These are phyloP conservation scores for Choanephora cucurbitarum DNA, from an alignment of 371 early-diverging fungal species.

Conservation along the genomic window DNA sequence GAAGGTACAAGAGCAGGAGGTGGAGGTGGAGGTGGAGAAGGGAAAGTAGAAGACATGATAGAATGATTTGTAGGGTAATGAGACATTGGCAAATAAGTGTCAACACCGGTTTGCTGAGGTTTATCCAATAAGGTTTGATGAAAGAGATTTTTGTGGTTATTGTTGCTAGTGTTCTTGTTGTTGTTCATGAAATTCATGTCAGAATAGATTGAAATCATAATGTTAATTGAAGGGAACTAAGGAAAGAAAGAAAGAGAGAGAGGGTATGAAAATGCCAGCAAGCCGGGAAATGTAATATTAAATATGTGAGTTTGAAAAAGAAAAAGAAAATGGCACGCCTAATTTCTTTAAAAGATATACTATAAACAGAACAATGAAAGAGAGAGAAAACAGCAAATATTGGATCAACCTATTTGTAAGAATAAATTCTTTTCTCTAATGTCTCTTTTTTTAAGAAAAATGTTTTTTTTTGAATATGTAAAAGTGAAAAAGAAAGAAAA, in stretches of 20 bases:
- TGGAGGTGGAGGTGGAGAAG: not conserved
- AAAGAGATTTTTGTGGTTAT: too few species aligned
- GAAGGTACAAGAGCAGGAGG: not conserved
- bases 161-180: too few species aligned
- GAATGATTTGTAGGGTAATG: too few species aligned
- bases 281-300: not conserved
- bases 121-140: too few species aligned
- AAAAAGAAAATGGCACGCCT: not conserved
- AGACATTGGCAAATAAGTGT: too few species aligned
- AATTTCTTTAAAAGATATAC: not conserved
- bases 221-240: not conserved
- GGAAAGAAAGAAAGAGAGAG: not conserved
- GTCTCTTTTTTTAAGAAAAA: too few species aligned
- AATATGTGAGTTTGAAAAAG: not conserved
- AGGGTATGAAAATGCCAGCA: not conserved
- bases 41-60: not conserved
- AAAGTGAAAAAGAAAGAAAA: too few species aligned
- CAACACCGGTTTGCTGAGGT: too few species aligned
- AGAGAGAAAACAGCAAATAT: not conserved
- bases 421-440: too few species aligned
- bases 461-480: too few species aligned
- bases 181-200: not conserved
- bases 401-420: not conserved
- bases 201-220: not conserved
- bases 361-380: not conserved